These are phyloP conservation scores for Cyclotella atomus DNA, from an alignment of 108 stramenopile genomes.

Conservation along the genomic window DNA sequence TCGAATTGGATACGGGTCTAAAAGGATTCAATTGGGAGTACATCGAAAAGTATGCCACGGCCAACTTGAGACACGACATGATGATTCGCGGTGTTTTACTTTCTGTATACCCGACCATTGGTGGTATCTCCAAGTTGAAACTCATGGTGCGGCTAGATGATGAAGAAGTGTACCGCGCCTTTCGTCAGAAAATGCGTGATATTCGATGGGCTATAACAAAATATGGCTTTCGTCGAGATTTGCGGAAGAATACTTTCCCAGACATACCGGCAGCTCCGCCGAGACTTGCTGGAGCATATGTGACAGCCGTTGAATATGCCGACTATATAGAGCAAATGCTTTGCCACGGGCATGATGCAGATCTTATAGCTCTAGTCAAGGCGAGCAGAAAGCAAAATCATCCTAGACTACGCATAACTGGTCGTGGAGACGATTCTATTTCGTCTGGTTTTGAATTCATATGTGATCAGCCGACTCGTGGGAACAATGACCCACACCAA, in stretches of 20 bases:
- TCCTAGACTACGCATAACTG: too few species aligned
- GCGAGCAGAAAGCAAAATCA: too few species aligned
- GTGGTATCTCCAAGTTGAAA: constrained; percentile 21
- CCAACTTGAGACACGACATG: constrained; percentile 8
- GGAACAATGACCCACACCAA: too few species aligned
- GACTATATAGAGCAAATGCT: neutral
- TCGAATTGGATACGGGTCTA: constrained; percentile 19
- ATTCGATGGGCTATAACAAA: constrained; percentile 28
- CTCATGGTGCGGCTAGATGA: constrained; percentile 25
- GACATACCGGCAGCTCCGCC: constrained; percentile 25
- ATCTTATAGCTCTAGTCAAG: too few species aligned
- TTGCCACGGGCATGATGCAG: neutral
- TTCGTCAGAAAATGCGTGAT: constrained; percentile 23
- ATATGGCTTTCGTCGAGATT: constrained; percentile 21
- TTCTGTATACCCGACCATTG: constrained; percentile 13
- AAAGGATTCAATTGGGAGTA: constrained; percentile 45
- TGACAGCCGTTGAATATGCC: constrained; percentile 20
- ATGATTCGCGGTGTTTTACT: constrained; percentile 13
- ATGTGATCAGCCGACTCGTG: too few species aligned
- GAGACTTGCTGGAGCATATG: constrained; percentile 10
- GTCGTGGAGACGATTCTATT: too few species aligned
- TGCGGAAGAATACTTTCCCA: constrained; percentile 15
- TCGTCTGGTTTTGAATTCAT: too few species aligned
- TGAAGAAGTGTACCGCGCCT: constrained; percentile 9
- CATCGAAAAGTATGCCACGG: constrained; percentile 29